Evolutionary conservation across 164 flowering plant genomes (phyloP), one percentile per base, ranked within the genome.

Genomic region (Pachysandra terminalis): DNA sequence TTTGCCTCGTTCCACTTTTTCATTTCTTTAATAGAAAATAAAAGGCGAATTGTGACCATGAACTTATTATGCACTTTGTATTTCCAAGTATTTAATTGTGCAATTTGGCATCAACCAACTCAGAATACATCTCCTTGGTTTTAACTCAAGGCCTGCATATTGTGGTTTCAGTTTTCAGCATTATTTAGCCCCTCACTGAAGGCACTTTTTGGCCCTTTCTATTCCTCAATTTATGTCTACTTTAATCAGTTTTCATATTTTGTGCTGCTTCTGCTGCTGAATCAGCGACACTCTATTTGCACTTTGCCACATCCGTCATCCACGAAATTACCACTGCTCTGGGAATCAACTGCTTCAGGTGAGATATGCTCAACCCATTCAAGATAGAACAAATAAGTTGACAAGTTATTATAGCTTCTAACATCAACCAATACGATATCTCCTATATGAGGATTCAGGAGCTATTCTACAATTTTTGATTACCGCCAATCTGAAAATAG

Each of bases 331-430:
- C 98, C 12, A 58, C 91, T 37, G 97, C 98, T 10, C 71, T 96
- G 71, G 98, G 99, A 67, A 93, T 96, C 57, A 77, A 76, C 75
- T 96, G 99, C 76, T 96, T 96, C 93, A 90, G 97, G 99, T 96
- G 70, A 83, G 79, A 17, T 69, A 9, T 70, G 15, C 65, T 67
- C 27, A 40, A 52, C 62, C 37, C 16, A 16, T 28, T 0, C 25
- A 6, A 4, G 19, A 17, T 59, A 16, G 4, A n/a, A 54, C 40
- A 41, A n/a, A n/a, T n/a, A n/a, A 26, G 55, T 19, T 26, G 4
- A 23, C 17, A 27, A 27, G 14, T 53, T 64, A 45, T 5, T 13
- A 2, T 45, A 45, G 15, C 51, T 45, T 45, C 10, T 45, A 45
- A 45, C 15, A 12, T 10, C 51, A 45, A 45, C 51, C 17, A 45